These are phyloP conservation scores for Verticillium nonalfalfae DNA, from an alignment of 2,329 filamentous ascomycete genomes.

Conservation along the genomic window DNA sequence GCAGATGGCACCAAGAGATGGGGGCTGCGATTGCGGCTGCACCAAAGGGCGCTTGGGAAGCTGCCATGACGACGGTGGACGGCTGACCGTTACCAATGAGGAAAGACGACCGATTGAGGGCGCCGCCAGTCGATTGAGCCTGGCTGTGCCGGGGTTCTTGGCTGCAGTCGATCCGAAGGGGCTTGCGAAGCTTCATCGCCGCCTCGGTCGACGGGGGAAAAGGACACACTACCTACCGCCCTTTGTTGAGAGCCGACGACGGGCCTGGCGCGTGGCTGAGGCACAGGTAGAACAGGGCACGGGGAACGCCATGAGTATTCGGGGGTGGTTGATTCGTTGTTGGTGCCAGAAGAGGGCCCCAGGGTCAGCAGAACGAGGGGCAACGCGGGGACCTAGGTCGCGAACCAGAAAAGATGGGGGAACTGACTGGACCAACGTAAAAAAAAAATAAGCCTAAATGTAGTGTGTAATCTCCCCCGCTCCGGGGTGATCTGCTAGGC, in stretches of 20 bases:
- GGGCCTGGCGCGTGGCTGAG: not conserved
- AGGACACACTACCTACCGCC: not conserved
- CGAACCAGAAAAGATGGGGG: not conserved
- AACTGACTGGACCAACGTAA: not conserved
- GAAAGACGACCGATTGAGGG: not conserved
- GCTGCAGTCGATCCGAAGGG: not conserved
- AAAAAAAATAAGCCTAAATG: not conserved
- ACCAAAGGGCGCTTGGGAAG: not conserved
- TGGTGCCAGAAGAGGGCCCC: not conserved
- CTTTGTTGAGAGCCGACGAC: not conserved
- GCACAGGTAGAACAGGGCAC: not conserved
- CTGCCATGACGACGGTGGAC: not conserved
- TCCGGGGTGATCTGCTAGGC: not conserved
- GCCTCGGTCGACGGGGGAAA: not conserved
- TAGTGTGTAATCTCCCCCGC: not conserved
- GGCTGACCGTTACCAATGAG: not conserved
- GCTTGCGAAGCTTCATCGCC: not conserved
- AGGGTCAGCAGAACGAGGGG: not conserved
- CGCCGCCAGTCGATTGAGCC: not conserved
- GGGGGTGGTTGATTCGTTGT: not conserved
- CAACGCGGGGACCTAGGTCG: not conserved
- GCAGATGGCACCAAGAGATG: not conserved
- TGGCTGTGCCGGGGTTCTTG: not conserved
- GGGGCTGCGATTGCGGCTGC: not conserved
- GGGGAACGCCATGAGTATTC: not conserved